Conservation (phyloP, 2,329 filamentous ascomycete species). For the Plectosphaerella cucumerina region DNA sequence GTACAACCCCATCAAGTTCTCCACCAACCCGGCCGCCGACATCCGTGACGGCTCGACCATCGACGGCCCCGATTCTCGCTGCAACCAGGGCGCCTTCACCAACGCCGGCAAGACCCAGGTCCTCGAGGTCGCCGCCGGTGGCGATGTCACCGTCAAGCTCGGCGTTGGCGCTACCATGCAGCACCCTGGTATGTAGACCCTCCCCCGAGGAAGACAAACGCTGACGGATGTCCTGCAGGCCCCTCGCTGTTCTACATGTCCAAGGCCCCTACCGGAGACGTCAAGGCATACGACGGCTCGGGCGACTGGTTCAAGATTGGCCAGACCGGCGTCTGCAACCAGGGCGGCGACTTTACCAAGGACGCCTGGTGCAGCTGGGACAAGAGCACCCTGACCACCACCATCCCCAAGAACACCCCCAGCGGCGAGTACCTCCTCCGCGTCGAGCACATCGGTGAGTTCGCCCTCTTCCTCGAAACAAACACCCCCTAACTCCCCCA, state of each 20-base stretch:
- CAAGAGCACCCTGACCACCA: conserved; percentile 36
- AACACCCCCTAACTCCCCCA: not conserved
- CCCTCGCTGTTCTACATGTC: conserved; percentile 6
- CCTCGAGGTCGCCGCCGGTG: conserved; percentile 17
- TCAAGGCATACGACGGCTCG: conserved; percentile 16
- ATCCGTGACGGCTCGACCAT: conserved; percentile 15
- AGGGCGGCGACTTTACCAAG: conserved; percentile 20
- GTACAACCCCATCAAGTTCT: conserved; percentile 23
- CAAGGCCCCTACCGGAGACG: conserved; percentile 6
- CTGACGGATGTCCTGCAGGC: not conserved
- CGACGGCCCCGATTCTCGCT: conserved; percentile 17
- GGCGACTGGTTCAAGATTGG: conserved; percentile 20
- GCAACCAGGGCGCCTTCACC: conserved; percentile 22
- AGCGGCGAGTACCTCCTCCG: conserved; percentile 40
- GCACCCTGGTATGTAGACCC: conserved; percentile 13
- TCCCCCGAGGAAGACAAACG: not conserved
- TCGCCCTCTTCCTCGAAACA: not conserved
- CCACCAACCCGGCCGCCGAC: conserved; percentile 16
- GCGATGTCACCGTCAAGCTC: conserved; percentile 14
- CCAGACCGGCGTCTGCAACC: conserved; percentile 16
- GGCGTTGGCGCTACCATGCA: conserved; percentile 13
- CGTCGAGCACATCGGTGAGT: conserved; percentile 37
- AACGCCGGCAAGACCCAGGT: conserved; percentile 14
- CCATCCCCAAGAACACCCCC: conserved; percentile 31
- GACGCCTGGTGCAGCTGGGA: conserved; percentile 27